Conservation (phyloP, 495 filamentous ascomycete genomes). For the Durotheca rogersii region DNA sequence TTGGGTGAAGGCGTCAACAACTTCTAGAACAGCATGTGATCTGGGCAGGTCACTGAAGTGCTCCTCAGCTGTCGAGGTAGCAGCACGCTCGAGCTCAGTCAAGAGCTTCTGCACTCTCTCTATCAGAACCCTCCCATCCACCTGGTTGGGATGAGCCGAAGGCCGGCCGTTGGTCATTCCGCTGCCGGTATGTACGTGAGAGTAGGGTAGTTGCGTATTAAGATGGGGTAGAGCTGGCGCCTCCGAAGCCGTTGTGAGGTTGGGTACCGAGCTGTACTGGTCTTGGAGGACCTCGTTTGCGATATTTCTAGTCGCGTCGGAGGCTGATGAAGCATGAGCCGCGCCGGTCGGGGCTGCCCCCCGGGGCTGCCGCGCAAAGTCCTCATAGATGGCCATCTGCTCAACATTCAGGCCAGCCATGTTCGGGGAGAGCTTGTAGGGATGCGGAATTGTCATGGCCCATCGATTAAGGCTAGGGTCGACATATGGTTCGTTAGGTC, state of each 20-base stretch:
- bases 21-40: constrained; percentile 62
- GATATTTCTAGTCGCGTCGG: constrained; percentile 54
- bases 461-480: constrained; percentile 78
- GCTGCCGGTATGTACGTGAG: constrained; percentile 55
- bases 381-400: constrained; percentile 93
- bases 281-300: constrained; percentile 79
- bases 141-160: constrained; percentile 61
- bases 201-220: constrained; percentile 61
- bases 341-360: constrained; percentile 43
- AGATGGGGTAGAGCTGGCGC: constrained; percentile 72
- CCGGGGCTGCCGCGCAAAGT: constrained; percentile 83
- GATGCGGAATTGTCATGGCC: constrained; percentile 85
- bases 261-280: constrained; percentile 73
- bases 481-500: constrained; percentile 79
- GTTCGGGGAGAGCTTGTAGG: constrained; percentile 72
- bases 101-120: constrained; percentile 70
- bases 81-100: constrained; percentile 65
- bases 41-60: constrained; percentile 68
- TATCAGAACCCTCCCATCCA: constrained; percentile 61
- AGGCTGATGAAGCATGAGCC: constrained; percentile 48
- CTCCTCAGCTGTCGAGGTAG: constrained; percentile 65
- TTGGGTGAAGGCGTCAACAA: constrained; percentile 57
- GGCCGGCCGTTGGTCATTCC: constrained; percentile 50
- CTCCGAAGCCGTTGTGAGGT: constrained; percentile 76
- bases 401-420: constrained; percentile 75